Evolutionary conservation across 306 rosid species (phyloP).

Genomic region (Hippophae tibetana): DNA sequence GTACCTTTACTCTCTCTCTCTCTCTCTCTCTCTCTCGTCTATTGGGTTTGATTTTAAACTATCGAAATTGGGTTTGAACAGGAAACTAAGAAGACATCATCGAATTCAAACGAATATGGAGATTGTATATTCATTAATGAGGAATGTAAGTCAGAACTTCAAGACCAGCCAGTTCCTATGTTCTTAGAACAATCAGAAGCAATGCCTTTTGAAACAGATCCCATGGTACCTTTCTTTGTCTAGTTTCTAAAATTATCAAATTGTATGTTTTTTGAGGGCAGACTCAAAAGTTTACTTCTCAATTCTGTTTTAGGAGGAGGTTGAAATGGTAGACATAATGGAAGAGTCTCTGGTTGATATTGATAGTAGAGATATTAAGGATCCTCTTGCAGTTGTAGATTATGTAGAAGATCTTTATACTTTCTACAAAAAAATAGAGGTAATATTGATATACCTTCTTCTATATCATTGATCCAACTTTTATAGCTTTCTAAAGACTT

Average conservation of each 20-base stretch:
- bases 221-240: constrained; percentile 39
- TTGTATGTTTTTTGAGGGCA: neutral
- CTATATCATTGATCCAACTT: neutral
- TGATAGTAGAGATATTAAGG: constrained; percentile 48
- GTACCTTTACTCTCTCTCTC: constrained; percentile 24
- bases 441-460: constrained; percentile 11
- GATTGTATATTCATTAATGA: constrained; percentile 67
- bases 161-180: constrained; percentile 83
- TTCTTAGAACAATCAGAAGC: constrained; percentile 51
- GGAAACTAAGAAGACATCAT: constrained; percentile 40
- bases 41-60: constrained; percentile 4
- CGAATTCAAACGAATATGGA: constrained; percentile 45
- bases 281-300: too few relatives aligned
- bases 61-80: constrained; percentile 25
- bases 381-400: constrained; percentile 76
- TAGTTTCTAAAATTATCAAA: neutral
- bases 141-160: constrained; percentile 30
- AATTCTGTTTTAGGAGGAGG: constrained; percentile 43
- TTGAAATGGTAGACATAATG: constrained; percentile 84
- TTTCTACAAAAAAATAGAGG: constrained; percentile 72
- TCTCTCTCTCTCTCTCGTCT: neutral
- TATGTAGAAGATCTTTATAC: constrained; percentile 67
- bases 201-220: constrained; percentile 30
- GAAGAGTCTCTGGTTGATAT: constrained; percentile 66
- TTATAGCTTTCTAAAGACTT: neutral